Conservation (phyloP, 176 grass and related monocot genomes). For the Eremochloa ophiuroides region DNA sequence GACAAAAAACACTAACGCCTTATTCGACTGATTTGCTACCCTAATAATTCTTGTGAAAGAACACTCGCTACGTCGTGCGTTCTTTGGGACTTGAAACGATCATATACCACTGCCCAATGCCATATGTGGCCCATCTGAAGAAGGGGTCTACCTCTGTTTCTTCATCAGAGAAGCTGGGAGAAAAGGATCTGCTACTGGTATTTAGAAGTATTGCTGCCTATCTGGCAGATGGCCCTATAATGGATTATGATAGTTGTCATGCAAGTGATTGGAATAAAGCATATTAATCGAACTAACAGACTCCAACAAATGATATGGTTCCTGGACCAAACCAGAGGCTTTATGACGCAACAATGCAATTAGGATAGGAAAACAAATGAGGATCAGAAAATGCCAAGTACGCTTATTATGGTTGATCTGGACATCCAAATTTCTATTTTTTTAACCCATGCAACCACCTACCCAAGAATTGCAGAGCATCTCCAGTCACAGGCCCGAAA, state of each 20-base stretch:
- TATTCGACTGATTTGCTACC: neutral
- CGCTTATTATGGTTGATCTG: no score
- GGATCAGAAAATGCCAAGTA: neutral
- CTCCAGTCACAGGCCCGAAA: no score
- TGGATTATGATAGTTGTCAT: neutral
- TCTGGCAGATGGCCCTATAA: neutral
- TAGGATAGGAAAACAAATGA: neutral
- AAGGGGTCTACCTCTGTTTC: neutral
- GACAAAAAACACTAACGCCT: neutral
- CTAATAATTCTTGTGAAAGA: neutral
- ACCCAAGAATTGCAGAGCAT: no score
- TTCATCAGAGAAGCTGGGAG: neutral
- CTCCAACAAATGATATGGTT: neutral
- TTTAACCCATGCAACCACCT: no score
- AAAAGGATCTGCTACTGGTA: neutral
- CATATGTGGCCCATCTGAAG: neutral
- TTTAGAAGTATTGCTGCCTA: neutral
- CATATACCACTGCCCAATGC: neutral
- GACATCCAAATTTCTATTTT: no score
- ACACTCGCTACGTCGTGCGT: neutral
- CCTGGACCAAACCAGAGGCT: neutral
- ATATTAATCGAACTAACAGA: neutral
- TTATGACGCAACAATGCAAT: neutral
- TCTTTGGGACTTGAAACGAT: neutral
- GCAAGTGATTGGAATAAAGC: neutral